Conservation (phyloP, 2,329 filamentous ascomycete species). For the Neodidymelliopsis sp. region DNA sequence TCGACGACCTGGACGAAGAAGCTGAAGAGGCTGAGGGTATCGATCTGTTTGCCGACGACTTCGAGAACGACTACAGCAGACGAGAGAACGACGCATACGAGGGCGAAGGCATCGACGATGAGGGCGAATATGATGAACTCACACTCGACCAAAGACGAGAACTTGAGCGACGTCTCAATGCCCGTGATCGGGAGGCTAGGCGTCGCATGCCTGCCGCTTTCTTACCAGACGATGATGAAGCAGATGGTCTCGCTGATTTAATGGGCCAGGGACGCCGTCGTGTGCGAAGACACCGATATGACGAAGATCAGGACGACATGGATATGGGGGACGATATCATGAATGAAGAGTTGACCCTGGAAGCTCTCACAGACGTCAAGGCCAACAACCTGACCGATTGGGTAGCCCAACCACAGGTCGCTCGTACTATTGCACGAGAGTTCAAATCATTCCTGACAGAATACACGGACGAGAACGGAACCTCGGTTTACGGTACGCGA, state of each 20-base stretch:
- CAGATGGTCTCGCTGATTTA: constrained; percentile 83
- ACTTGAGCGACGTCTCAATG: constrained; percentile 76
- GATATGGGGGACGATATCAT: constrained; percentile 93
- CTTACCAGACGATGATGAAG: constrained; percentile 82
- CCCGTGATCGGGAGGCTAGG: constrained; percentile 73
- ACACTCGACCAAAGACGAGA: constrained; percentile 71
- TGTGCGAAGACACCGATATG: constrained; percentile 86
- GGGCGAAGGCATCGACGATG: constrained; percentile 77
- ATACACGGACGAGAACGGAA: constrained; percentile 87
- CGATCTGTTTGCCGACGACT: constrained; percentile 74
- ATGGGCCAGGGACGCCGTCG: constrained; percentile 75
- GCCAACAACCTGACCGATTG: constrained; percentile 92
- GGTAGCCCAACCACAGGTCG: constrained; percentile 88
- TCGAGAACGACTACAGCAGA: constrained; percentile 67
- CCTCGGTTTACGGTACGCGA: constrained; percentile 92
- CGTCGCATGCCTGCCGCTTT: constrained; percentile 76
- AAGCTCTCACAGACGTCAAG: constrained; percentile 91
- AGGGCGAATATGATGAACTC: constrained; percentile 78
- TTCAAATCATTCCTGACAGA: constrained; percentile 98
- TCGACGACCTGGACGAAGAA: constrained; percentile 73
- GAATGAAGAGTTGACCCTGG: constrained; percentile 92
- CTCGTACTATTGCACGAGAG: constrained; percentile 91
- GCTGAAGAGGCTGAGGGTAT: constrained; percentile 75
- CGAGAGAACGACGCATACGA: constrained; percentile 69
- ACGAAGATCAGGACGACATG: constrained; percentile 89